Conservation (phyloP, 768 basidiomycete genomes). For the Phanerochaete sordida region DNA sequence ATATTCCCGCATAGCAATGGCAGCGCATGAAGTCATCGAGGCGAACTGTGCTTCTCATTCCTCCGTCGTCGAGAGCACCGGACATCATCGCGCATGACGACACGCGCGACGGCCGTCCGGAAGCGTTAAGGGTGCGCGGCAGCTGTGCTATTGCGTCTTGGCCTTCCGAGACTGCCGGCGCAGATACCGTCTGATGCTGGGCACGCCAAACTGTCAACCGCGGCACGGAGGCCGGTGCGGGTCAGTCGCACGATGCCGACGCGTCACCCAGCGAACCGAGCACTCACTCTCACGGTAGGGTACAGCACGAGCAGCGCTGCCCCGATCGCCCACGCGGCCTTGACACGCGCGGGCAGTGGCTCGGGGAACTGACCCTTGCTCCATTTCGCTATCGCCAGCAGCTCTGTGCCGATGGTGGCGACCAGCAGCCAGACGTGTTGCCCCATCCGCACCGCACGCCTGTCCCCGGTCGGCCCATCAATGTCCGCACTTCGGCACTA, state of each 20-base stretch:
- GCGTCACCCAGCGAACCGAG: neutral
- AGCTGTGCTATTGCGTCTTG: slow-evolving; percentile 25
- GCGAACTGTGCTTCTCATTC: neutral
- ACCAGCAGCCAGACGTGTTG: slow-evolving; percentile 85
- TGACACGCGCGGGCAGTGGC: slow-evolving; percentile 60
- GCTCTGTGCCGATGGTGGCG: slow-evolving; percentile 80
- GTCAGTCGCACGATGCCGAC: slow-evolving; percentile 6
- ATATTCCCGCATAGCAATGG: neutral
- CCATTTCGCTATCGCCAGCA: slow-evolving; percentile 82
- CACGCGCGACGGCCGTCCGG: neutral
- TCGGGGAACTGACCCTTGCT: slow-evolving; percentile 64
- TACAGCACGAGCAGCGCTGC: slow-evolving; percentile 61
- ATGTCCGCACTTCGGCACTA: neutral
- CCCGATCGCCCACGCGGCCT: slow-evolving; percentile 64
- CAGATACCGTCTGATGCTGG: slow-evolving; percentile 51
- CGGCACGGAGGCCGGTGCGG: slow-evolving; percentile 14
- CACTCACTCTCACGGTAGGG: slow-evolving; percentile 57
- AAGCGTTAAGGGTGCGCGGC: neutral
- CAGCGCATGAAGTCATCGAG: slow-evolving; percentile 6
- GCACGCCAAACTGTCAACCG: slow-evolving; percentile 59
- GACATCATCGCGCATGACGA: neutral
- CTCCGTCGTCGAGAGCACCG: neutral
- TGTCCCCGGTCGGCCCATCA: slow-evolving; percentile 24
- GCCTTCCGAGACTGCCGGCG: slow-evolving; percentile 29
- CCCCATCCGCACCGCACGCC: slow-evolving; percentile 84